These are phyloP conservation scores for Colletotrichum spinosum DNA, from an alignment of 2,329 filamentous ascomycete species.

Conservation along the genomic window DNA sequence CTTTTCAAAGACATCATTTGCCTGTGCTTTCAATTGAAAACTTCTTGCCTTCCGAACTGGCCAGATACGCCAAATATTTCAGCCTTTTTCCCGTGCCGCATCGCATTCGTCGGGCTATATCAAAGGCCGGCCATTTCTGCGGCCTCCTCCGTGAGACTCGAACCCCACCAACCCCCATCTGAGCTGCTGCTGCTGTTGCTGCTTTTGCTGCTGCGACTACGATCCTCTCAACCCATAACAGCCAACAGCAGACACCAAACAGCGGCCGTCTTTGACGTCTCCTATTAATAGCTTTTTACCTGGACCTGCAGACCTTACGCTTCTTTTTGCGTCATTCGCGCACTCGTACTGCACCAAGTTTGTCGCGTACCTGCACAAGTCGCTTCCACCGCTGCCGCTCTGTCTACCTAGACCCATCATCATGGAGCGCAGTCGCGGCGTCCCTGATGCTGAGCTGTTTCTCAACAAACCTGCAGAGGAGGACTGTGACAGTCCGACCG, in stretches of 20 bases:
- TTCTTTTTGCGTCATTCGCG: constrained; percentile 32
- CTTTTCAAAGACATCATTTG: constrained; percentile 10
- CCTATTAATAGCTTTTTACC: constrained; percentile 41
- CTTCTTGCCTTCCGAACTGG: constrained; percentile 1
- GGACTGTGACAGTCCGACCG: constrained; percentile 77
- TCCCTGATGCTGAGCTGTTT: constrained; percentile 87
- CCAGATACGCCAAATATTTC: constrained; percentile 9
- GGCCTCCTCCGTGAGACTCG: constrained; percentile 27
- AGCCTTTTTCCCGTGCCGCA: constrained; percentile 21
- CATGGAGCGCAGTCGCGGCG: constrained; percentile 69
- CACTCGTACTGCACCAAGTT: constrained; percentile 24
- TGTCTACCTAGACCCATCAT: constrained; percentile 43
- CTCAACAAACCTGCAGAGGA: constrained; percentile 68
- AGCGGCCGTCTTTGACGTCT: constrained; percentile 37
- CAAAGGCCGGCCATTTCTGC: constrained; percentile 36
- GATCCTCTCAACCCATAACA: constrained; percentile 27
- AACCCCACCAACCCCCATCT: constrained; percentile 37
- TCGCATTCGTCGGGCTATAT: constrained; percentile 23
- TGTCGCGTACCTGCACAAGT: constrained; percentile 40
- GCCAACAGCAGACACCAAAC: constrained; percentile 33
- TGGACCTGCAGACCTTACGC: constrained; percentile 33
- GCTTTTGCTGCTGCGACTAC: neutral
- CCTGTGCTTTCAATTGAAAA: constrained; percentile 9
- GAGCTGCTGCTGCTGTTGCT: constrained; percentile 21
- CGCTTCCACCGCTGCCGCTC: constrained; percentile 31